Evolutionary conservation across 371 early-diverging fungal species (phyloP).

Genomic region (Homolaphlyctis polyrhiza): DNA sequence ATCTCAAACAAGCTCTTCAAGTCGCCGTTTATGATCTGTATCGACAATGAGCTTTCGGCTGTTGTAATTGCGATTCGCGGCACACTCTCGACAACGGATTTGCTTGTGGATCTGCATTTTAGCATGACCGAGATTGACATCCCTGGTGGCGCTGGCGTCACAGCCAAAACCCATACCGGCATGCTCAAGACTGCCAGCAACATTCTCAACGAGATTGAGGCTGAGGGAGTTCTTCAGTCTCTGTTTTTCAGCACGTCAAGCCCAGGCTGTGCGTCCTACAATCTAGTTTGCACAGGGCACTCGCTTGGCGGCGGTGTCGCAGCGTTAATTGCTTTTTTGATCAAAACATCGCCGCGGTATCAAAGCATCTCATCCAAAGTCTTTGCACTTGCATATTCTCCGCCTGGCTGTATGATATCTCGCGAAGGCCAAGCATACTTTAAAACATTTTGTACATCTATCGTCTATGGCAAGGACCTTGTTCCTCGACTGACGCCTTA

Average conservation of each 20-base stretch:
- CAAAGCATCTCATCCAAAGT: not conserved
- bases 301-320: slow-evolving; percentile 28
- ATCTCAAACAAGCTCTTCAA: slow-evolving; percentile 14
- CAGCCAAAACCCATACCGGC: slow-evolving; percentile 21
- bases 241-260: not conserved
- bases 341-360: not conserved
- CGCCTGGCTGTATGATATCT: slow-evolving; percentile 38
- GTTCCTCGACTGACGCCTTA: slow-evolving; percentile 30
- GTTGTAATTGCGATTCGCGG: slow-evolving; percentile 23
- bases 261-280: slow-evolving; percentile 4
- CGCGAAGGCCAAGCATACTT: slow-evolving; percentile 20
- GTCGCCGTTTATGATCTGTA: slow-evolving; percentile 15
- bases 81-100: slow-evolving; percentile 21
- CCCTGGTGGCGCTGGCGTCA: not conserved
- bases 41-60: slow-evolving; percentile 9
- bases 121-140: slow-evolving; percentile 4
- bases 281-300: slow-evolving; percentile 26
- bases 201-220: slow-evolving; percentile 22
- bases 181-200: slow-evolving; percentile 30
- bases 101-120: slow-evolving; percentile 20
- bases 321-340: not conserved
- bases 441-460: slow-evolving; percentile 27
- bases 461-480: slow-evolving; percentile 35
- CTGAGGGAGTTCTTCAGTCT: not conserved
- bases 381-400: slow-evolving; percentile 11